Evolutionary conservation across 495 filamentous ascomycete species (phyloP), one percentile per base, ranked within the genome.

Genomic region (Niebla homalea): DNA sequence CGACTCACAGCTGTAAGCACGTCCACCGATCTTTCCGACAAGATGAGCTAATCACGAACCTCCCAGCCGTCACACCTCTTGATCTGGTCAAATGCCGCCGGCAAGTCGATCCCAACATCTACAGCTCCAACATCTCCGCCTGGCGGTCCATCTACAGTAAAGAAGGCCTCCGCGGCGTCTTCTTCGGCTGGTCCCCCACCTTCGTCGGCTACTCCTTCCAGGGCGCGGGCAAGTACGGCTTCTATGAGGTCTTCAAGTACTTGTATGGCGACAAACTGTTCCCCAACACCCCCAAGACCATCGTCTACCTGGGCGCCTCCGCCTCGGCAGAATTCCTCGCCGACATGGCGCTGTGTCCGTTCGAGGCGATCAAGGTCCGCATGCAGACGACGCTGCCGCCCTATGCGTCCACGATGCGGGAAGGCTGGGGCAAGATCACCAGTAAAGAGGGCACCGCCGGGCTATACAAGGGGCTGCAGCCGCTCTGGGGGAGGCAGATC

Each of bases 171-270:
- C 79, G 80, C 59, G 81, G 81, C 50, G 70, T 85, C 58, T 82
- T 82, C 69, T 81, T 82, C 63, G 81, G 81, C 58, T 84, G 81
- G 81, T 70, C 77, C 0, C 81, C 81, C 8, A 85, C 81, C 18
- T 77, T 83, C 50, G 61, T 83, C 8, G 81, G 80, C 29, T 85
- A 85, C 70, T 79, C 73, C 35, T 71, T 83, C 57, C 81, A 85
- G 56, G 81, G 81, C n/a, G 80, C 79, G 45, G 81, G 81, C n/a
- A 85, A 85, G 63, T 85, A 85, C 60, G 81, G 81, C 14, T 75
- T 83, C 65, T 85, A 85, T 60, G 81, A 85, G 51, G 75, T 83
- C 60, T 85, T 85, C 74, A 85, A 85, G 60, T 72, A 85, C 64
- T 57, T 73, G 21, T 85, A 85, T 63, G 80, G 80, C 53, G 77